Conservation (phyloP, 352 stramenopile genomes). For the Globisporangium polare region DNA sequence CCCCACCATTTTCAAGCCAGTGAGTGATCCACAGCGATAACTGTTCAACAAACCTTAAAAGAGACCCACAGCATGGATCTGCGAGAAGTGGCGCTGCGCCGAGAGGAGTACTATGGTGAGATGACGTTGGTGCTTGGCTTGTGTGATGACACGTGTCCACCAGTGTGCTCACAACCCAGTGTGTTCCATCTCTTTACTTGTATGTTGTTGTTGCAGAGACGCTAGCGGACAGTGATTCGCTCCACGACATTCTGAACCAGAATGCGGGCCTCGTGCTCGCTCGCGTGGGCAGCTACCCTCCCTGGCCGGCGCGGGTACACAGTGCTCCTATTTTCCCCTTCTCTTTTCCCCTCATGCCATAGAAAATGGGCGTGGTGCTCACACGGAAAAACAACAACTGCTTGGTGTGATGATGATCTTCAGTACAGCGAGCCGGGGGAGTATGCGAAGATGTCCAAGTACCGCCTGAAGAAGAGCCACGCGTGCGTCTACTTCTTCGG, state of each 20-base stretch:
- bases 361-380: not conserved
- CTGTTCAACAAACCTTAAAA: not conserved
- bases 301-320: constrained; percentile 74
- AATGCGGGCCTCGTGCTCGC: constrained; percentile 75
- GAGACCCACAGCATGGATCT: constrained; percentile 24
- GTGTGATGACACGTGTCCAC: not conserved
- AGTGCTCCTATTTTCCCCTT: not conserved
- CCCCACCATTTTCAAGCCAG: not conserved
- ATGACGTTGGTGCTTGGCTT: not conserved
- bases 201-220: constrained; percentile 36
- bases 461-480: constrained; percentile 73
- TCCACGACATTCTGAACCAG: constrained; percentile 71
- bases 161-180: not conserved
- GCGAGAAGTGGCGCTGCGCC: constrained; percentile 35
- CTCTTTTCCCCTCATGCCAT: not conserved
- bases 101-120: constrained; percentile 55
- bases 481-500: constrained; percentile 86
- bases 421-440: constrained; percentile 82
- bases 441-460: constrained; percentile 74
- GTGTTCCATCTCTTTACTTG: not conserved
- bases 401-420: constrained; percentile 8
- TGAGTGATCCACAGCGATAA: not conserved
- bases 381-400: constrained; percentile 1
- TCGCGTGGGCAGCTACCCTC: constrained; percentile 73
- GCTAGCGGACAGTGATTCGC: constrained; percentile 51